Base-by-base conservation (phyloP, 768 basidiomycete genomes). In the Leucosporidium yakuticum region DNA sequence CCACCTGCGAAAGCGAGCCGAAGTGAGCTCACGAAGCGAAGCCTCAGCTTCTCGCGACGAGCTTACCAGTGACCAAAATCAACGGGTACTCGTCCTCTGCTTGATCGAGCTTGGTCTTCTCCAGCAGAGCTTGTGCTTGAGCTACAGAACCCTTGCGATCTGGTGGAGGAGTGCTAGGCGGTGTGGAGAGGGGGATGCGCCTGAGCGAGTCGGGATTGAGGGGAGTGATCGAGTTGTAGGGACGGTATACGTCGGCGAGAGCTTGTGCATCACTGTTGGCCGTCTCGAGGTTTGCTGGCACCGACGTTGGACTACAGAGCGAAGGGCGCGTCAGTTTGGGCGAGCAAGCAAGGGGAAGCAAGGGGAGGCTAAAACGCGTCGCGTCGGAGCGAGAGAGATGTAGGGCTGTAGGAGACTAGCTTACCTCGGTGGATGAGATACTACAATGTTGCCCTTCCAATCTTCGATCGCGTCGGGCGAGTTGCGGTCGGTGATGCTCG, bases 161-260 rank as follows among this genome's bases (percentile, higher is more conserved):
- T 34, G 57, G 57, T 12, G 57, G 36, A 59, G 57, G 57, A 36
- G 57, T 60, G 7, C 47, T 23, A 29, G 60, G 60, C 25, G 60
- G 60, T 12, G 60, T 60, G 4, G 60, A 60, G 25, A 60, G 60
- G 6, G 60, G 60, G 47, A 60, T 49, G 48, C 60, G 60, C 27
- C 49, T 19, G 27, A 60, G 60, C n/a, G 60, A 60, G 25, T 20
- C 8, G 12, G 48, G 47, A 20, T 60, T 47, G 27, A 60, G 60
- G 5, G 60, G 60, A 4, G 44, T 27, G 47, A 60, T 60, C 6
- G 60, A 60, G 25, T 14, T 19, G 25, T 48, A 31, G 20, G 60
- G 60, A 2, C 60, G 60, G 29, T 31, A 60, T 1, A 47, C 48
- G 27, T 44, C 32, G 25, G 60, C 11, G 27, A 60, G 60, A 32